Evolutionary conservation across 441 rosid genomes (phyloP).

Genomic region (California macrophylla): DNA sequence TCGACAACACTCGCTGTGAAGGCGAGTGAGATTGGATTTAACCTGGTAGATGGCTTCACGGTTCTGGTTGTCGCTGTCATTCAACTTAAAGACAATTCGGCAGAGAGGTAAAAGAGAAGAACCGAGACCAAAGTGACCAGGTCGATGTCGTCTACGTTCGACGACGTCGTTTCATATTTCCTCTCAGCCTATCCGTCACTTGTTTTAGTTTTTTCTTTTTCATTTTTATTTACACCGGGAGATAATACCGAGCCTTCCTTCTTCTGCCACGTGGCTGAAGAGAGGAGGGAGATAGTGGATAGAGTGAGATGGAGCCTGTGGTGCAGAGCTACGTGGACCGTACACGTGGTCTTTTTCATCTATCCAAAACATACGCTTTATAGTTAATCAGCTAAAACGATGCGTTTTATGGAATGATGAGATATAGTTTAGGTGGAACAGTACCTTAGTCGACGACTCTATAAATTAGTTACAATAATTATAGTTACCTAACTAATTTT

Average conservation of each 20-base stretch:
- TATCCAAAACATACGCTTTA: background rate
- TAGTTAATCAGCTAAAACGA: no score
- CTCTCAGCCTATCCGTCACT: no score
- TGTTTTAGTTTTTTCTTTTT: background rate
- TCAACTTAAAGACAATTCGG: conserved; percentile 1
- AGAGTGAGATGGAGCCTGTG: conserved; percentile 12
- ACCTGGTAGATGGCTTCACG: background rate
- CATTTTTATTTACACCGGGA: background rate
- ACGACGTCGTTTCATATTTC: background rate
- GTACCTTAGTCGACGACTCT: no score
- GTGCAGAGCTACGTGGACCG: conserved; percentile 7
- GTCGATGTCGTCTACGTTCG: background rate
- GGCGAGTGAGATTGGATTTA: background rate
- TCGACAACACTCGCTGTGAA: background rate
- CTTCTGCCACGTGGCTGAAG: conserved; percentile 25
- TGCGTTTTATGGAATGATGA: no score
- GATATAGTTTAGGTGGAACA: no score
- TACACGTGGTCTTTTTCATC: conserved; percentile 19
- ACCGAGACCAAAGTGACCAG: background rate
- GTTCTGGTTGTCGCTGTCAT: background rate
- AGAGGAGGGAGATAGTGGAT: conserved; percentile 11
- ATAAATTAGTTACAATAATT: no score
- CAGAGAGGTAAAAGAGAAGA: background rate
- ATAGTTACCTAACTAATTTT: no score
- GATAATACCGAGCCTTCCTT: background rate